Base-by-base conservation (phyloP, 2,329 filamentous ascomycete species). In the Rutstroemia sp. region DNA sequence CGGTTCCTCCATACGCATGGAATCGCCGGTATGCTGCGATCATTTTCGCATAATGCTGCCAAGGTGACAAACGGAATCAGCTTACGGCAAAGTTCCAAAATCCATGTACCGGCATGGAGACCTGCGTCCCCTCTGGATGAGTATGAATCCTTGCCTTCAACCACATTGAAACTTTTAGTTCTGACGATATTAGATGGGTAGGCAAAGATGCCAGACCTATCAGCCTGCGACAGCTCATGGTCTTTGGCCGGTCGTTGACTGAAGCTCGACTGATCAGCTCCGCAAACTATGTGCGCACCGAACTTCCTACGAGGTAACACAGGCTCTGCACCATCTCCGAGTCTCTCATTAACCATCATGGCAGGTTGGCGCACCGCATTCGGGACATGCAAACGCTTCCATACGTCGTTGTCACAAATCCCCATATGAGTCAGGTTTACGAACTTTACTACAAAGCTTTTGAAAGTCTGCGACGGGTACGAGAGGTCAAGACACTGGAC, bases 381-480 rank as follows among this genome's bases (percentile, higher is more conserved):
- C 89, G 95, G 58, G 92, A 99, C 70, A 97, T 99, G 82, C 94
- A 99, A 72, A 92, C 89, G 61, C 78, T 99, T 42, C 94, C 94
- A 17, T 99, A 96, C 69, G 89, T 94, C 39, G 92, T 97, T 54
- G 89, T 97, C 48, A 92, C 89, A n/a, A 99, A 99, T 67, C 84
- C 84, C 6, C 90, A 99, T 71, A 88, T 99, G 60, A 90, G 88
- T 69, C 86, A 95, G 63, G 94, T 97, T 37, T 99, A 99, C 73
- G 90, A 97, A 70, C 80, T 96, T 6, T 99, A 99, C 76, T 95
- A 96, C 73, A 85, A 86, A 63, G 92, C 94, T n/a, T 99, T 99
- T 66, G 94, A 99, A 70, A 84, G 79, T 53, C 88, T 97, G 61
- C 88, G 94, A 48, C 87, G 87, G 63, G 78, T 96, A 42, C 85